Evolutionary conservation across 2,329 filamentous ascomycete genomes (phyloP), one percentile per base, ranked within the genome.

Genomic region (Aspergillus piperis): DNA sequence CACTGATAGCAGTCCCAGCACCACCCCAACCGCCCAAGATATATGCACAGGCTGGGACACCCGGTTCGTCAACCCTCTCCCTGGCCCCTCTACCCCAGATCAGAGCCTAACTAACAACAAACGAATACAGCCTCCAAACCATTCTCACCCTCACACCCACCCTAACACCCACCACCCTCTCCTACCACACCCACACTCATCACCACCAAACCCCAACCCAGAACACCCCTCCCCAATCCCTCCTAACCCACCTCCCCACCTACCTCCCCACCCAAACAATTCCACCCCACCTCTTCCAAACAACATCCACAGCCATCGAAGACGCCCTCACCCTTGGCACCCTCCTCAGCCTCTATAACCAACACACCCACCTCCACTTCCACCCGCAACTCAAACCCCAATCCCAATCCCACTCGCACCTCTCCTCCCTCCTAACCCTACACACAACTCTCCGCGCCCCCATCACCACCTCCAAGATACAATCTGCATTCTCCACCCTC

Each of bases 261-360:
- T 2, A n/a, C 19, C 13, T 10, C n/a, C 17, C 17, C 10, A 32
- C 15, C 27, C 27, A 13, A 1, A 23, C 21, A 2, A 32, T 58
- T 6, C 48, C 48, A 15, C 38, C 55, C 17, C 17, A 58, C 38
- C 47, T 52, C 32, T 48, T 23, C 44, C 55, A 58, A 42, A 48
- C 32, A 13, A 39, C 48, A 2, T 25, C 55, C 47, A 30, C 38
- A 4, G 10, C 19, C 21, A 11, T 58, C 44, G 55, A 52, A 32
- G 55, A 58, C 11, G 48, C 55, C n/a, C 7, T 36, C 23, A 36
- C 39, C 10, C 48, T 58, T 10, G 25, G 47, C 21, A 58, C 47
- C n/a, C 36, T 58, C 8, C 47, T 58, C 19, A 36, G 55, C 11
- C 32, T 58, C 13, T 25, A 51, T n/a, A 47, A 47, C 39, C 53